Base-by-base conservation (phyloP, 1,284 basidiomycete genomes). In the Ceraceosorus bombacis region DNA sequence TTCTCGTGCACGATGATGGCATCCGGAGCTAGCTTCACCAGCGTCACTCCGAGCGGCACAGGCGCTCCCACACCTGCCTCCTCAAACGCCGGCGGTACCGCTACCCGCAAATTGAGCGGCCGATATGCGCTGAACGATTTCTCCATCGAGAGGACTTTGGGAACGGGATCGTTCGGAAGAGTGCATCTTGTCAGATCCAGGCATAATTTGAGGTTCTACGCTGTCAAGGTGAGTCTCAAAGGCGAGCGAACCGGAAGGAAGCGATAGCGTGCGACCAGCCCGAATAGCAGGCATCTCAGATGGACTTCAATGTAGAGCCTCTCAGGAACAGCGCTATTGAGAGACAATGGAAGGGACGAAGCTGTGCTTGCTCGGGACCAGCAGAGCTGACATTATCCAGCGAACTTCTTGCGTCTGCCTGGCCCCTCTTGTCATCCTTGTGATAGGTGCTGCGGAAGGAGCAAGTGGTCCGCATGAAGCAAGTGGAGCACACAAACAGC, bases 401-500 rank as follows among this genome's bases (percentile, higher is more conserved):
- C 27, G 27, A 27, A 27, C 27, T 27, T 27, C 27, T 27, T 27
- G 27, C 27, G 27, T 27, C 27, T 27, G 27, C 27, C 27, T 27
- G 27, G 1, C 3, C 27, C 27, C 27, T 27, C 27, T 27, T 27
- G 27, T 27, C 27, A 27, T 3, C 27, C 27, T 27, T 27, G 27
- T 27, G 27, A 51, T 27, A 15, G 37, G 58, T 77, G 36, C 63
- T 77, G 10, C 67, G 70, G 49, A 77, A 77, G 59, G 90, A 95
- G 66, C 89, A 91, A 76, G 90, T 98, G 58, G 90, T 94, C 63
- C 85, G 84, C 72, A 89, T 91, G 84, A 97, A 97, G 82, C 94
- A 98, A 78, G 86, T 97, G 58, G 91, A 96, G 73, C 94, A 98
- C 77, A 97, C 94, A 38, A 95, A 94, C 78, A 94, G 91, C 68